Conservation (phyloP, 192 early-diverging fungal species). For the Dissophora ornata region DNA sequence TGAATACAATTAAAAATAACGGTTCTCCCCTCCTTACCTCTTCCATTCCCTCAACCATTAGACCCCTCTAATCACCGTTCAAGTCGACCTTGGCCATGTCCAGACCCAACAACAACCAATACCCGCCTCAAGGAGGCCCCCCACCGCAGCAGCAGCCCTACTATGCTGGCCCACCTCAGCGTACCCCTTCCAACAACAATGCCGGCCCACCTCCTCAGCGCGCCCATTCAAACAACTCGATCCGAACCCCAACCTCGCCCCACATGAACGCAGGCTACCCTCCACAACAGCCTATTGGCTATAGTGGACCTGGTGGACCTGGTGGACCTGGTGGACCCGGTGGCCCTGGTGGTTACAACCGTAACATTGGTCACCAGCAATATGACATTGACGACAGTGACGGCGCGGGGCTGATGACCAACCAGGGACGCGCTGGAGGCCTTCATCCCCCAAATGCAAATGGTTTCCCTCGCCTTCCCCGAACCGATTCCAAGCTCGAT, state of each 20-base stretch:
- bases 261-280: slow-evolving; percentile 20
- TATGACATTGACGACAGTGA: slow-evolving; percentile 44
- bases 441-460: slow-evolving; percentile 2
- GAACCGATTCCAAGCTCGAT: slow-evolving; percentile 41
- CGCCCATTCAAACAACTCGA: slow-evolving; percentile 9
- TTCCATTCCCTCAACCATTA: neutral
- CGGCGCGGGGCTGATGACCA: slow-evolving; percentile 36
- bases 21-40: neutral
- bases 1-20: no score
- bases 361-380: slow-evolving; percentile 26
- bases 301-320: slow-evolving; percentile 5
- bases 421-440: slow-evolving; percentile 46
- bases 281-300: slow-evolving; percentile 38
- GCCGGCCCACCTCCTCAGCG: no score
- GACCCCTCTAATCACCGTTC: neutral
- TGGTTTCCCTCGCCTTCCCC: slow-evolving; percentile 16
- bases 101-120: slow-evolving; percentile 45
- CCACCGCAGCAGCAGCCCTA: slow-evolving; percentile 35
- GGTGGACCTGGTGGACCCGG: no score
- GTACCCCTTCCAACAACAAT: slow-evolving; percentile 15
- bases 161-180: slow-evolving; percentile 39
- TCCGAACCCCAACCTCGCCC: slow-evolving; percentile 32
- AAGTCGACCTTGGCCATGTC: slow-evolving; percentile 12
- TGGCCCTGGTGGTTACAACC: slow-evolving; percentile 31
- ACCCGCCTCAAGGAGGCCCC: slow-evolving; percentile 28